phyloP scores from a whole-genome alignment of 1,284 basidiomycete species.

The Sporisorium exsertum region DNA sequence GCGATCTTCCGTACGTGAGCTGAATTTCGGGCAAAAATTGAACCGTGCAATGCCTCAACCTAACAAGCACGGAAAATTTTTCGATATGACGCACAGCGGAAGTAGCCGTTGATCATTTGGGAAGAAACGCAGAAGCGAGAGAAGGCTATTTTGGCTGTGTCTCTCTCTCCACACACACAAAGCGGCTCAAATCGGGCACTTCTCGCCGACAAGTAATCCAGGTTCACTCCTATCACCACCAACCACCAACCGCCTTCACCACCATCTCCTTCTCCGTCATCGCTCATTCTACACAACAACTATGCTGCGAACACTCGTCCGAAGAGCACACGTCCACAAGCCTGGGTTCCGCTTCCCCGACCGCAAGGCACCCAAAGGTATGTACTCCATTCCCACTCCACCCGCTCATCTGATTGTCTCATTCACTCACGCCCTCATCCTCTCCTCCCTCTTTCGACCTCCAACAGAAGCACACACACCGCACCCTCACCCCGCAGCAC shows the following conservation, averaged over 20 bases:
- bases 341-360: slow-evolving; percentile 62
- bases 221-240: background rate
- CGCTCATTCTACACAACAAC: background rate
- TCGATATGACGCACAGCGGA: slow-evolving; percentile 17
- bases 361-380: slow-evolving; percentile 56
- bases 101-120: slow-evolving; percentile 2
- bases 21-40: background rate
- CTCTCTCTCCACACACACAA: slow-evolving; percentile 12
- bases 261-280: background rate
- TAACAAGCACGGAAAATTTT: too few relatives aligned
- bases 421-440: background rate
- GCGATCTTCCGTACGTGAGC: slow-evolving; percentile 1
- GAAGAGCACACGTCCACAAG: slow-evolving; percentile 55
- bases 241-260: background rate
- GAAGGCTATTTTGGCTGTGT: background rate
- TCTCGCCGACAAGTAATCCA: background rate
- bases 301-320: slow-evolving; percentile 57
- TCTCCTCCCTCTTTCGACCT: background rate
- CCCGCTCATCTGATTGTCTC: background rate
- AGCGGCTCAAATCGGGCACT: slow-evolving; percentile 31
- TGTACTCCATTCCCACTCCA: background rate
- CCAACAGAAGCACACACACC: slow-evolving; percentile 53
- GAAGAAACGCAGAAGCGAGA: background rate
- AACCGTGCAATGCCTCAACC: background rate
- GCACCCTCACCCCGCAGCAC: slow-evolving; percentile 66